Percentiles rank a stretch among this genome's conserved stretches.
These are phyloP conservation scores for Fusarium brachygibbosum DNA, from an alignment of 2,329 filamentous ascomycete genomes.

Conservation along the genomic window DNA sequence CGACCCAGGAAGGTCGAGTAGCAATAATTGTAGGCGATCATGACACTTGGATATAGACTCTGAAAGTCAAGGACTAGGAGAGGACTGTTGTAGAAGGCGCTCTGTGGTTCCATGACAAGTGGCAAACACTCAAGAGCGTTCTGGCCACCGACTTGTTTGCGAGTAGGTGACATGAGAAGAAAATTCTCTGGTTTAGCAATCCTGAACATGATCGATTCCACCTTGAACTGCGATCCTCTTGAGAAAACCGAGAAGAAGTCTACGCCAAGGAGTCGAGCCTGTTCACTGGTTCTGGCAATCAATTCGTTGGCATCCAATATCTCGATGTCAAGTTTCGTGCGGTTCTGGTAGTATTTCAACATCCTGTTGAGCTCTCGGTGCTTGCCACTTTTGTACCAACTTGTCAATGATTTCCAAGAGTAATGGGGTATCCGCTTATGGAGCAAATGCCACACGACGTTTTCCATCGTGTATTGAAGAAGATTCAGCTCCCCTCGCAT, in stretches of 20 bases:
- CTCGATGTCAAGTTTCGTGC: constrained; percentile 86
- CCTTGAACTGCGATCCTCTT: constrained; percentile 96
- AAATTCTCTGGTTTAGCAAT: constrained; percentile 98
- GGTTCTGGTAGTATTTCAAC: constrained; percentile 80
- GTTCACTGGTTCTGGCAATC: constrained; percentile 89
- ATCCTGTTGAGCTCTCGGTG: constrained; percentile 79
- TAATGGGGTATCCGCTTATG: constrained; percentile 92
- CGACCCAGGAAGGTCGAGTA: constrained; percentile 96
- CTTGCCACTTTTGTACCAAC: constrained; percentile 81
- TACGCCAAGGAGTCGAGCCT: constrained; percentile 90
- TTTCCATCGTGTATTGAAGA: constrained; percentile 96
- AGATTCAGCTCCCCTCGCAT: constrained; percentile 95
- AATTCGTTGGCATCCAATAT: constrained; percentile 93
- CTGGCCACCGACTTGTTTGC: constrained; percentile 91
- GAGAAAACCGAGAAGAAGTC: constrained; percentile 98
- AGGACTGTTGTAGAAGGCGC: constrained; percentile 91
- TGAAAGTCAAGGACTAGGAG: constrained; percentile 95
- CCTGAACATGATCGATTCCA: constrained; percentile 98
- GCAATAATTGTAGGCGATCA: constrained; percentile 99
- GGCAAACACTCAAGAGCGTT: constrained; percentile 96
- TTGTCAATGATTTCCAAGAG: constrained; percentile 80
- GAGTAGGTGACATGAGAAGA: constrained; percentile 87
- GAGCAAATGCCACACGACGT: constrained; percentile 91
- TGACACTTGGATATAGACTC: constrained; percentile 94
- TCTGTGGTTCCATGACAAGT: constrained; percentile 97